These are phyloP conservation scores for Coemansia sp. DNA, from an alignment of 192 early-diverging fungal genomes.

Conservation along the genomic window DNA sequence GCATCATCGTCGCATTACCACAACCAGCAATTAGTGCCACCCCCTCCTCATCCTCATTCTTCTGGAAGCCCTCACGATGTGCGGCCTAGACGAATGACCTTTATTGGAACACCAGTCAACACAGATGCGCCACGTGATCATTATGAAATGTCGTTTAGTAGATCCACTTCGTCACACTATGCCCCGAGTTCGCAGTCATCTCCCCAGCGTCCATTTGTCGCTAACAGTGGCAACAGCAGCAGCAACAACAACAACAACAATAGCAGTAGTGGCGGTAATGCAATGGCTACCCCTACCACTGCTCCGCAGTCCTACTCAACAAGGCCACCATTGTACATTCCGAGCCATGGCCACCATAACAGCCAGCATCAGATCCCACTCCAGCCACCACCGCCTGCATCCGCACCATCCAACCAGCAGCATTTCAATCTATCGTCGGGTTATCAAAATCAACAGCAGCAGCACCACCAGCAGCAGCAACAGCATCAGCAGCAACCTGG, in stretches of 20 bases:
- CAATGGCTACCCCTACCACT: too few relatives aligned
- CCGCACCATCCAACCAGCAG: constrained; percentile 45
- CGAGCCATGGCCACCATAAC: neutral
- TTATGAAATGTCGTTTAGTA: constrained; percentile 50
- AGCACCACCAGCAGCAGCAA: constrained; percentile 1
- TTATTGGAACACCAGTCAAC: constrained; percentile 24
- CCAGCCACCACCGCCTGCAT: constrained; percentile 22
- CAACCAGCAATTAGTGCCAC: constrained; percentile 4
- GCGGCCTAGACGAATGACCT: constrained; percentile 45
- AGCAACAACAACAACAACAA: neutral
- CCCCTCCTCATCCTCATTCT: neutral
- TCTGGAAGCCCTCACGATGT: constrained; percentile 13
- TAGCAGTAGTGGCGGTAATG: too few relatives aligned
- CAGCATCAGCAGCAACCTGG: neutral
- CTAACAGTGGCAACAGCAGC: neutral
- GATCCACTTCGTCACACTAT: constrained; percentile 40
- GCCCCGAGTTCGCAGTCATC: constrained; percentile 26
- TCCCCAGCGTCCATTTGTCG: constrained; percentile 30
- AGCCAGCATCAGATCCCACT: constrained; percentile 4
- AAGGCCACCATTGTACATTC: constrained; percentile 23
- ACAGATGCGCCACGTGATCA: constrained; percentile 38
- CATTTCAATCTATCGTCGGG: constrained; percentile 12
- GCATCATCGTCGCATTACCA: constrained; percentile 7
- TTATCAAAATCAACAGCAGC: neutral
- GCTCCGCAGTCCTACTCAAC: constrained; percentile 1